Evolutionary conservation across 768 basidiomycete genomes (phyloP).

Genomic region (Kwoniella sp.): DNA sequence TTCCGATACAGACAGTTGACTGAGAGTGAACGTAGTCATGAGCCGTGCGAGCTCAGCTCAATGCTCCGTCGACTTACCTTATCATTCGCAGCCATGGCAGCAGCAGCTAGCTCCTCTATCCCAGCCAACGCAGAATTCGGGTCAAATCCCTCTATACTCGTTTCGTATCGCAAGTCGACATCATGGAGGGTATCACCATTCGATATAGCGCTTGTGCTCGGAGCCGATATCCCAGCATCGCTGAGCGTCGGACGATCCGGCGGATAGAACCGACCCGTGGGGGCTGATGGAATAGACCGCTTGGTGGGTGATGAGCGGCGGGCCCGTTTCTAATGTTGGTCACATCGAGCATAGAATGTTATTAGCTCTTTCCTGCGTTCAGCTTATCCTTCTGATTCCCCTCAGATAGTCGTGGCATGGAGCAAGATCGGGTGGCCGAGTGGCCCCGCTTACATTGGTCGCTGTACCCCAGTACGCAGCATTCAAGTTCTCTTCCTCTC

Average conservation of each 20-base stretch:
- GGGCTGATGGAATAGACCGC: conserved; percentile 1
- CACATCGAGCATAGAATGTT: no score
- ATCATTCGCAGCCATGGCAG: conserved; percentile 14
- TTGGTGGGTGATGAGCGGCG: conserved; percentile 18
- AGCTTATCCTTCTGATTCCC: not conserved
- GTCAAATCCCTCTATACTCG: not conserved
- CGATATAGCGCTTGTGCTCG: not conserved
- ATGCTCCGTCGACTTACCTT: not conserved
- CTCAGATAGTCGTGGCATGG: not conserved
- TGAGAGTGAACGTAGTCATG: no score
- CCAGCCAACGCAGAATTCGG: conserved; percentile 7
- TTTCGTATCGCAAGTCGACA: not conserved
- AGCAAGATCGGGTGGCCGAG: not conserved
- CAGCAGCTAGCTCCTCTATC: conserved; percentile 20
- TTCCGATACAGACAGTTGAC: not conserved
- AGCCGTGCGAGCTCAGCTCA: no score
- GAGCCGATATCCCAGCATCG: not conserved
- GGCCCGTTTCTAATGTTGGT: conserved; percentile 20
- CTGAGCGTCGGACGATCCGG: not conserved
- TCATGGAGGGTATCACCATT: not conserved
- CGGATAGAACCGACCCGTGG: conserved; percentile 3
- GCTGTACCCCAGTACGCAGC: conserved; percentile 24
- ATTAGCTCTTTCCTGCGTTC: no score
- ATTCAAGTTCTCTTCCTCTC: conserved; percentile 47
- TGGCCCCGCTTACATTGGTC: conserved; percentile 1